Conservation (phyloP, 768 basidiomycete genomes). For the Filobasidium wieringae region DNA sequence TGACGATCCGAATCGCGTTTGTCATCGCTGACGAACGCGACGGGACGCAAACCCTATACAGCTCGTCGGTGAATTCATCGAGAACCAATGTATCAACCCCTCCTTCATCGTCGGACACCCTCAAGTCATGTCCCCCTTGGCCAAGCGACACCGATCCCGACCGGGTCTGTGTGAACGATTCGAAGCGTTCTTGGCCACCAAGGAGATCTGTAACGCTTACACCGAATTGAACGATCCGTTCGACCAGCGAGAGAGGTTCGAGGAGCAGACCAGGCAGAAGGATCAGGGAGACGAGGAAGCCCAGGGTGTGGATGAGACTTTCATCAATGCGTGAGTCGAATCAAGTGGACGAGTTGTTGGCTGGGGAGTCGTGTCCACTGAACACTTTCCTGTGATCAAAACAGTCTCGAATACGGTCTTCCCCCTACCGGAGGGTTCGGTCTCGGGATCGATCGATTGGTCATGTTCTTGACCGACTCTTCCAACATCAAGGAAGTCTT, state of each 20-base stretch:
- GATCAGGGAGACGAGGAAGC: constrained; percentile 96
- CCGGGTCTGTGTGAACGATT: constrained; percentile 97
- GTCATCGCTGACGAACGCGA: not conserved
- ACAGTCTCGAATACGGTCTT: constrained; percentile 85
- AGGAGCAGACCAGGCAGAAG: constrained; percentile 86
- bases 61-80: constrained; percentile 97
- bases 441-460: constrained; percentile 83
- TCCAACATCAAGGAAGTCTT: constrained; percentile 95
- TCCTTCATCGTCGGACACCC: constrained; percentile 98
- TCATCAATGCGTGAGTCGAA: constrained; percentile 70
- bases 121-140: constrained; percentile 98
- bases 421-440: constrained; percentile 98
- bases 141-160: constrained; percentile 95
- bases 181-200: constrained; percentile 94
- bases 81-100: constrained; percentile 89
- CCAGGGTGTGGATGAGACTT: constrained; percentile 92
- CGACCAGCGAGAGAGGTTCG: constrained; percentile 77
- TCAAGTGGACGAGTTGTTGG: not conserved
- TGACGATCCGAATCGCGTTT: not conserved
- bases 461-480: constrained; percentile 99
- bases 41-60: constrained; percentile 26
- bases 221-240: constrained; percentile 95
- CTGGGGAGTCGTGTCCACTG: not conserved
- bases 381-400: not conserved
- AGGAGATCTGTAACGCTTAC: constrained; percentile 98